Evolutionary conservation across 768 basidiomycete genomes (phyloP).

Genomic region (Sistotremastrum suecicum): DNA sequence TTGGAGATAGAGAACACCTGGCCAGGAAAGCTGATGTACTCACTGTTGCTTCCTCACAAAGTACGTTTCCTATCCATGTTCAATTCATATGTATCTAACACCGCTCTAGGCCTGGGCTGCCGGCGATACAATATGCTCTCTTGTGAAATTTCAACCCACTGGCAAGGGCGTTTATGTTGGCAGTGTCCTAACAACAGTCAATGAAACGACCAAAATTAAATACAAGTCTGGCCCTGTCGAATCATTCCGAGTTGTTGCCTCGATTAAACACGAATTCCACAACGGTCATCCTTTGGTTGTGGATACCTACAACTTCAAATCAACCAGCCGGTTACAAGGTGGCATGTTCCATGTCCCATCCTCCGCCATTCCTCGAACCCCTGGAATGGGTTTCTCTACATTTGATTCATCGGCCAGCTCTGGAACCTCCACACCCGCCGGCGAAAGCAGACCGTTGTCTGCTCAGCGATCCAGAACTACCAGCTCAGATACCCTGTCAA

Average conservation of each 20-base stretch:
- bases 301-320: constrained; percentile 2
- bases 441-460: constrained; percentile 1
- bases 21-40: constrained; percentile 96
- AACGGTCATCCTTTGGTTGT: constrained; percentile 28
- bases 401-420: constrained; percentile 8
- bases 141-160: constrained; percentile 79
- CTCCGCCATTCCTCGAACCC: constrained; percentile 3
- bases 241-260: constrained; percentile 43
- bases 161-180: constrained; percentile 70
- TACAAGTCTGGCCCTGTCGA: constrained; percentile 43
- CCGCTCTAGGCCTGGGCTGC: constrained; percentile 59
- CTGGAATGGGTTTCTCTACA: constrained; percentile 1
- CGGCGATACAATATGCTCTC: constrained; percentile 69
- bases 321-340: neutral
- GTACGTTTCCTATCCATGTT: too few relatives aligned
- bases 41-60: constrained; percentile 85
- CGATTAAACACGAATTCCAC: constrained; percentile 52
- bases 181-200: constrained; percentile 50
- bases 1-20: constrained; percentile 94
- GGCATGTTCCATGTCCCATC: constrained; percentile 1
- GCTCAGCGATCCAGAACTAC: constrained; percentile 5
- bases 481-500: constrained; percentile 5
- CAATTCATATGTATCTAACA: too few relatives aligned
- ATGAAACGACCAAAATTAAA: constrained; percentile 58
- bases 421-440: constrained; percentile 5